phyloP scores from a whole-genome alignment of 2,329 filamentous ascomycete species.

The Blastomyces parvus region DNA sequence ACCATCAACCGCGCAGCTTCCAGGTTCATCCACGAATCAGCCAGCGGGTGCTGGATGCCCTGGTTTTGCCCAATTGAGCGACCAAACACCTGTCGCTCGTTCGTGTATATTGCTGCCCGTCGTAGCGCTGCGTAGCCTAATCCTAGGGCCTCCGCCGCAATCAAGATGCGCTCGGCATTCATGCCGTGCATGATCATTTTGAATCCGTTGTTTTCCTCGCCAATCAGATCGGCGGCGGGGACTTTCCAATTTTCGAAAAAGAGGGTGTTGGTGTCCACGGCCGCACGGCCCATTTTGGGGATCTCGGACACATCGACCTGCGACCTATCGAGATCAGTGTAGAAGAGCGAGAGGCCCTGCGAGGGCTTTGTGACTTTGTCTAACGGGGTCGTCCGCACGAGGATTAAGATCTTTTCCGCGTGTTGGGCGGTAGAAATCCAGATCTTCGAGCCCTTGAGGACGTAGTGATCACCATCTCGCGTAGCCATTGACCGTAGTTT shows the following conservation, averaged over 20 bases:
- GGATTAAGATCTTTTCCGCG: conserved; percentile 37
- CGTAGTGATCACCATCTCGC: conserved; percentile 55
- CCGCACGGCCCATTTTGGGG: conserved; percentile 38
- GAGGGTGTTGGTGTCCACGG: conserved; percentile 37
- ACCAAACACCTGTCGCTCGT: conserved; percentile 45
- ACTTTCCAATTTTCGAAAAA: conserved; percentile 40
- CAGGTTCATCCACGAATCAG: conserved; percentile 50
- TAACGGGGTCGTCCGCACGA: conserved; percentile 34
- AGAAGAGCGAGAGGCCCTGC: conserved; percentile 39
- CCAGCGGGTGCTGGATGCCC: conserved; percentile 50
- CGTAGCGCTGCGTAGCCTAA: conserved; percentile 38
- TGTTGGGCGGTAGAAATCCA: conserved; percentile 58
- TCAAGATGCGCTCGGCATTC: conserved; percentile 32
- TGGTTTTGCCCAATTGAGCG: conserved; percentile 51
- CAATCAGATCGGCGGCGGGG: conserved; percentile 32
- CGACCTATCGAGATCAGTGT: conserved; percentile 33
- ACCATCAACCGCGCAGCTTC: conserved; percentile 52
- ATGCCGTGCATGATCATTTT: conserved; percentile 36
- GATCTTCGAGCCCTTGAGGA: conserved; percentile 73
- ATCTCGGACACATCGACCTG: conserved; percentile 37
- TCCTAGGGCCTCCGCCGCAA: conserved; percentile 35
- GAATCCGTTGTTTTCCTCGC: conserved; percentile 37
- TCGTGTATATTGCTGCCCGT: conserved; percentile 39
- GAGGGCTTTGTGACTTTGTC: conserved; percentile 35
- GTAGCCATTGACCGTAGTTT: conserved; percentile 65